These are phyloP conservation scores for Auriscalpium orientale DNA, from an alignment of 768 basidiomycete genomes.

Conservation along the genomic window DNA sequence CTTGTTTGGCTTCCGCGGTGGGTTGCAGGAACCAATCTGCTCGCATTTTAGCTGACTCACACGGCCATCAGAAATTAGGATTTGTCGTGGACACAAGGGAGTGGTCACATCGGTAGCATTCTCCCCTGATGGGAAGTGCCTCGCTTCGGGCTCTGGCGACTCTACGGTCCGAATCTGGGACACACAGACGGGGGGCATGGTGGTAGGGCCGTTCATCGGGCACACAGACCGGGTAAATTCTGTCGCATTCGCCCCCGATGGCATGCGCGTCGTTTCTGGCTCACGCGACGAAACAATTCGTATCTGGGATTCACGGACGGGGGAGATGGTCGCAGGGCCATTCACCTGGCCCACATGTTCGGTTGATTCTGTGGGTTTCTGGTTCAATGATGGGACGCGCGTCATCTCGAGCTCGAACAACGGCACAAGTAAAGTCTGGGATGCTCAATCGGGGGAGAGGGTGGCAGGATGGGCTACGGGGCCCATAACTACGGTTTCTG, in stretches of 20 bases:
- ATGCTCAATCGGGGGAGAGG: too few relatives aligned
- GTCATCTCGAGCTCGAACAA: too few relatives aligned
- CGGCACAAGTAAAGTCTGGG: too few relatives aligned
- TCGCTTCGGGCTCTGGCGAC: slow-evolving; percentile 47
- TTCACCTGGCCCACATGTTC: background rate
- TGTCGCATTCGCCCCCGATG: slow-evolving; percentile 21
- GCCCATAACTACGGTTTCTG: too few relatives aligned
- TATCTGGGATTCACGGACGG: slow-evolving; percentile 15
- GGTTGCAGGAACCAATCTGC: too few relatives aligned
- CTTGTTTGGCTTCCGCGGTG: too few relatives aligned
- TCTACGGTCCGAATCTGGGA: slow-evolving; percentile 48
- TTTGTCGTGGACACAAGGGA: background rate
- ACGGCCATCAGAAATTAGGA: too few relatives aligned
- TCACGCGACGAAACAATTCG: slow-evolving; percentile 19
- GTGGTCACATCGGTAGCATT: slow-evolving; percentile 16
- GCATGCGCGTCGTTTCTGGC: slow-evolving; percentile 18
- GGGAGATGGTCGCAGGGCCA: slow-evolving; percentile 3
- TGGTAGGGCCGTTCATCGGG: slow-evolving; percentile 10
- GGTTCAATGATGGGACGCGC: background rate
- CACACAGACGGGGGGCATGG: slow-evolving; percentile 27
- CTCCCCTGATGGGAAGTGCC: slow-evolving; percentile 34
- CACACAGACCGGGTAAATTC: slow-evolving; percentile 14
- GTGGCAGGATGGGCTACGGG: too few relatives aligned
- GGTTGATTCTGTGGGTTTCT: too few relatives aligned
- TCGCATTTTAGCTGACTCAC: too few relatives aligned